Percentiles rank a stretch among this genome's conserved stretches.
Evolutionary conservation across 495 filamentous ascomycete genomes (phyloP).

Genomic region (Halenospora varia): DNA sequence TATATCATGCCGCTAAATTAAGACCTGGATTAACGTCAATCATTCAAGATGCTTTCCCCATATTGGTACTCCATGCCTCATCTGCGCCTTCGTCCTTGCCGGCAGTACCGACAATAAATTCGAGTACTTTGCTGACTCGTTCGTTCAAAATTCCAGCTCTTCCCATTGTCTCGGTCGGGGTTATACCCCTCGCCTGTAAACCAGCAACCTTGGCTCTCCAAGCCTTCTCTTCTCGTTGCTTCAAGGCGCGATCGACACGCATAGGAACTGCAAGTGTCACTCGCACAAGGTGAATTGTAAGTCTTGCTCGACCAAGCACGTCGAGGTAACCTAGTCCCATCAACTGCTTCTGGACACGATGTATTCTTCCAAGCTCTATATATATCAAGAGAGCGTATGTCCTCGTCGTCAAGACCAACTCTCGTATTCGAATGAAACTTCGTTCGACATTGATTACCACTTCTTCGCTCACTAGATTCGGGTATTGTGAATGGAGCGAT

Average conservation of each 20-base stretch:
- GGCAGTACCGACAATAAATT: slow-evolving; percentile 36
- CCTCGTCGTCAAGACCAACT: slow-evolving; percentile 36
- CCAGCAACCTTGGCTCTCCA: slow-evolving; percentile 35
- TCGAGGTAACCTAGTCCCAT: slow-evolving; percentile 36
- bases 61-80: slow-evolving; percentile 26
- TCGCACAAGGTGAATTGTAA: slow-evolving; percentile 37
- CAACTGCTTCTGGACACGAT: slow-evolving; percentile 36
- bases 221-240: slow-evolving; percentile 33
- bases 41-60: slow-evolving; percentile 14
- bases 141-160: slow-evolving; percentile 34
- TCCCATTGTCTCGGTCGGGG: slow-evolving; percentile 15
- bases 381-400: slow-evolving; percentile 37
- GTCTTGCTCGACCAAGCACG: slow-evolving; percentile 32
- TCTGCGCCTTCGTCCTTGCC: slow-evolving; percentile 31
- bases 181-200: slow-evolving; percentile 28
- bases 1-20: slow-evolving; percentile 6
- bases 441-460: slow-evolving; percentile 36
- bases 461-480: slow-evolving; percentile 34
- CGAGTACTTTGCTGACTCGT: slow-evolving; percentile 32
- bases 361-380: slow-evolving; percentile 37
- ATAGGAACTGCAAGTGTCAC: slow-evolving; percentile 40
- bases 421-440: slow-evolving; percentile 31
- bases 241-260: slow-evolving; percentile 38
- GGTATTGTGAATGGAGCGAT: slow-evolving; percentile 32
- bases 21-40: not conserved